These are phyloP conservation scores for Skeletonema costatum DNA, from an alignment of 108 stramenopile genomes.

Conservation along the genomic window DNA sequence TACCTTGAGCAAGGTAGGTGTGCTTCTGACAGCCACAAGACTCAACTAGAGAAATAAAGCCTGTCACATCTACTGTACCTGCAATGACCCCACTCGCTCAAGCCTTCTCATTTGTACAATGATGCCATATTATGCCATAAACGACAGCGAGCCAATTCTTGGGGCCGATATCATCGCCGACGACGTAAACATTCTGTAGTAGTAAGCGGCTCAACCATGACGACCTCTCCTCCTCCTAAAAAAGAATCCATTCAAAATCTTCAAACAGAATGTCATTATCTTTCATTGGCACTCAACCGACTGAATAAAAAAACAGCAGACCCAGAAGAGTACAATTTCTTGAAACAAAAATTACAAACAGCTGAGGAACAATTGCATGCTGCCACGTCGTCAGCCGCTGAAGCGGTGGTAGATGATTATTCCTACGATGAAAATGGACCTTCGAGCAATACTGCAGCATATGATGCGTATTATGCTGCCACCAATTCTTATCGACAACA, in stretches of 20 bases:
- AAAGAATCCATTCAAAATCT: neutral
- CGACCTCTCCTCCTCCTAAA: neutral
- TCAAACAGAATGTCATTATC: neutral
- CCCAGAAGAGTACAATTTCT: neutral
- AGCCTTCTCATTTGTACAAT: no score
- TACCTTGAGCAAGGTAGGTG: no score
- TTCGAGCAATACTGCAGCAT: neutral
- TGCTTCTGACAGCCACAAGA: no score
- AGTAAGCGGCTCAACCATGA: neutral
- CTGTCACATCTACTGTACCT: no score
- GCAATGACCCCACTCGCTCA: no score
- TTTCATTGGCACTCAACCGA: neutral
- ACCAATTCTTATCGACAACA: neutral
- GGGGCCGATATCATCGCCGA: no score
- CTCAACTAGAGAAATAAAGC: no score
- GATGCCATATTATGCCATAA: no score
- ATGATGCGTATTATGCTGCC: neutral
- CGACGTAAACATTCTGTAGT: no score
- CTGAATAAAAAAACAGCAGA: neutral
- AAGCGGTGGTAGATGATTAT: neutral
- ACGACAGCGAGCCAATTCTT: no score
- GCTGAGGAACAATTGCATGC: neutral
- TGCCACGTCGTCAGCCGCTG: neutral
- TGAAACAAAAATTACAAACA: neutral
- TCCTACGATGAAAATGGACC: neutral